Percentiles rank a stretch among this genome's conserved stretches.
Evolutionary conservation across 2,329 filamentous ascomycete species (phyloP).

Genomic region (Xylaria sp.): DNA sequence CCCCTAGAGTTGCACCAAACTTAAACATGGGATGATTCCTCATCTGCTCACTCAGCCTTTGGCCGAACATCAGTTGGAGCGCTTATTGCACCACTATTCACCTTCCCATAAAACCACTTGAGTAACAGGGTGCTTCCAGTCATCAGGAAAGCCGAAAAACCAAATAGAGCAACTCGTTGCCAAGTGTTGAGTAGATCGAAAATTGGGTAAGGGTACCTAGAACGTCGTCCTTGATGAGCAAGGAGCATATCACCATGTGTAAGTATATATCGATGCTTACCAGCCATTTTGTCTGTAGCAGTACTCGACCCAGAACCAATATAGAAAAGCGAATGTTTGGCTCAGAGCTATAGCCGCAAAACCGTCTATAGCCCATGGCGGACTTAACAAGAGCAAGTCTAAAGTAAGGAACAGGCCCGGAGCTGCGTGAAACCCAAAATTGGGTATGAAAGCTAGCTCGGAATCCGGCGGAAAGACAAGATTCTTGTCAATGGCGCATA

Average conservation of each 20-base stretch:
- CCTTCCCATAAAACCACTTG: slow-evolving; percentile 74
- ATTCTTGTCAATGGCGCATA: slow-evolving; percentile 66
- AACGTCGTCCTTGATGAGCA: slow-evolving; percentile 7
- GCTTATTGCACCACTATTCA: slow-evolving; percentile 65
- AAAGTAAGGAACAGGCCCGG: slow-evolving; percentile 72
- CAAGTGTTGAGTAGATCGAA: slow-evolving; percentile 74
- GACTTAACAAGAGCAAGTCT: slow-evolving; percentile 76
- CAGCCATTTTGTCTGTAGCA: slow-evolving; percentile 75
- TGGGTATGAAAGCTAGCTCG: slow-evolving; percentile 65
- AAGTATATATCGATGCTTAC: slow-evolving; percentile 53
- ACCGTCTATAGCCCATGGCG: slow-evolving; percentile 75
- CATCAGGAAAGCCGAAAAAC: slow-evolving; percentile 76
- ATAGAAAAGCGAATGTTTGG: slow-evolving; percentile 69
- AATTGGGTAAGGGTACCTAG: slow-evolving; percentile 86
- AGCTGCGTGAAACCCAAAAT: slow-evolving; percentile 73
- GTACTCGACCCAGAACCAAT: slow-evolving; percentile 82
- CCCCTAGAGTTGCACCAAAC: background rate
- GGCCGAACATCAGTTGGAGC: slow-evolving; percentile 35
- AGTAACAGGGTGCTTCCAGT: slow-evolving; percentile 74
- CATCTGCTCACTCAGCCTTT: slow-evolving; percentile 37
- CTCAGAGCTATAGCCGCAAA: slow-evolving; percentile 70
- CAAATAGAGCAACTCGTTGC: slow-evolving; percentile 77
- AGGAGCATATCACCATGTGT: background rate
- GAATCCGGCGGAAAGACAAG: slow-evolving; percentile 67
- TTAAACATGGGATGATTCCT: background rate